Base-by-base conservation (phyloP, 2,329 filamentous ascomycete species). In the Sarocladium brachiariae region DNA sequence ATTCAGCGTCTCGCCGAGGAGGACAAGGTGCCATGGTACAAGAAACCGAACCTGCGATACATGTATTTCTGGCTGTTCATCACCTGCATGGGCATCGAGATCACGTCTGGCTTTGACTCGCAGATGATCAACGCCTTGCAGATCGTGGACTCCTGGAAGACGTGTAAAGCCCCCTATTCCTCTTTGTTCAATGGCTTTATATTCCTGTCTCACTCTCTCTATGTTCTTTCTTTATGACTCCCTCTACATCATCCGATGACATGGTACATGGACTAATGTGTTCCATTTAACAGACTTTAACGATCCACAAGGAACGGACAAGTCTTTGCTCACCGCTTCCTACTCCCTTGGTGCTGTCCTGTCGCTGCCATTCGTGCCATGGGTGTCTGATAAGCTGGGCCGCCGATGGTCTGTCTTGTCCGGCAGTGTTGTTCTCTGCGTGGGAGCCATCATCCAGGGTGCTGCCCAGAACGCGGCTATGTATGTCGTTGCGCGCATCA, bases 311-410 rank as follows among this genome's bases (percentile, higher is more conserved):
- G 43, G 43, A 47, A 47, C 43, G 4, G 25, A 47, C 43, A 47
- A 47, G 43, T 47, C 43, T 23, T 23, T 47, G 5, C 16, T 83
- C 30, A 73, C 74, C 1, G 77, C 80, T 2, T 76, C 77, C 14
- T 83, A 83, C 62, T 78, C 76, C 5, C 67, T 84, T 2, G 80
- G 81, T 6, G 77, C 78, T 13, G 74, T 84, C 52, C 63, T 77
- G 7, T 75, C 75, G 19, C 70, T 83, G 1, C 80, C 80, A 0
- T 73, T 84, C 50, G 75, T 83, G 18, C 74, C 78, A 0, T 64
- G 74, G 4, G 57, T 83, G 13, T 79, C 79, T 46, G 75, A 83
- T 52, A 69, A 62, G 31, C 70, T 76, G 37, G 81, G 81, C 5
- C 43, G 50, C 11, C 50, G 43, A 9, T 52, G 31, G 31, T 52